Conservation (phyloP, 2,329 filamentous ascomycete species). For the Paraphaeosphaeria sporulosa region DNA sequence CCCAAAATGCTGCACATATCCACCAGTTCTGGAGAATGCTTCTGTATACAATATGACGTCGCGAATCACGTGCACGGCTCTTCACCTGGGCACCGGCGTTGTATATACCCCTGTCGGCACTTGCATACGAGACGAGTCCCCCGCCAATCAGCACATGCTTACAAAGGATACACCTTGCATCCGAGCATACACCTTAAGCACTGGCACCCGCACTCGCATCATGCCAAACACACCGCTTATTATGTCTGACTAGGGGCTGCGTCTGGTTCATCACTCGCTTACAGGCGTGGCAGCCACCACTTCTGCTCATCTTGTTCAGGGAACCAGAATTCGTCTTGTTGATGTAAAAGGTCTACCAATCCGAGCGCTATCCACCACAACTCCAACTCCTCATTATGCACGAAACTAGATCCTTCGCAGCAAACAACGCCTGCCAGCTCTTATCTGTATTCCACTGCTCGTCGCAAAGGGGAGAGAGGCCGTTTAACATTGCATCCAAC, state of each 20-base stretch:
- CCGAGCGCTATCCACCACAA: slow-evolving; percentile 5
- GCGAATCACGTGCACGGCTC: slow-evolving; percentile 12
- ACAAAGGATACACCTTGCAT: slow-evolving; percentile 4
- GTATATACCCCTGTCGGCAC: neutral
- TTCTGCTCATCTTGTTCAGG: neutral
- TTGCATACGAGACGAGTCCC: neutral
- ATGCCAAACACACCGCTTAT: neutral
- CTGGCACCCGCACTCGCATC: neutral
- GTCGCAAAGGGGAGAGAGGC: slow-evolving; percentile 16
- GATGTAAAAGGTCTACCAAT: slow-evolving; percentile 26
- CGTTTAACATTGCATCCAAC: slow-evolving; percentile 23
- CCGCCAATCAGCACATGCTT: slow-evolving; percentile 4
- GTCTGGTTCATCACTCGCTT: neutral
- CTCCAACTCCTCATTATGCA: slow-evolving; percentile 41
- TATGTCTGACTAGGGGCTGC: neutral
- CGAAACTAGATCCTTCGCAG: slow-evolving; percentile 17
- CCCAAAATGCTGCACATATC: neutral
- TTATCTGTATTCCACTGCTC: slow-evolving; percentile 8
- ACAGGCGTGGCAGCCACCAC: neutral
- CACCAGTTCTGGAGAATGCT: neutral
- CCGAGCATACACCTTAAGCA: neutral
- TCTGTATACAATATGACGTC: slow-evolving; percentile 4
- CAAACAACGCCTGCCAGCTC: slow-evolving; percentile 29
- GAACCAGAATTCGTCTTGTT: slow-evolving; percentile 28
- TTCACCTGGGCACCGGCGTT: slow-evolving; percentile 9